Evolutionary conservation across 2,329 filamentous ascomycete genomes (phyloP).

Genomic region (Calycina herbarum): DNA sequence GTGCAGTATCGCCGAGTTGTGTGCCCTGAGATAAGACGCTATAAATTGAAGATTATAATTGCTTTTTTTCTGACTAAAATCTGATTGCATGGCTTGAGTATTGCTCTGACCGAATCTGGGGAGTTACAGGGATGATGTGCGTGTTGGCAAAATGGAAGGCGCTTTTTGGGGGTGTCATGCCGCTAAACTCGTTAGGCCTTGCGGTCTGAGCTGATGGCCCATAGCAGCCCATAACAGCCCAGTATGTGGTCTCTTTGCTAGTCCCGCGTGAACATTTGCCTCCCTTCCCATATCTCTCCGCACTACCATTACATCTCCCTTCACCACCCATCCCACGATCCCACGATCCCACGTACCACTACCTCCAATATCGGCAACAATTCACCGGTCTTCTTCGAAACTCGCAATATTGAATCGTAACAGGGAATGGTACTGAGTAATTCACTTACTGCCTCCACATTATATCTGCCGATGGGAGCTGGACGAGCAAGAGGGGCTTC

Average conservation of each 20-base stretch:
- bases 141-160: not conserved
- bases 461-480: conserved; percentile 1
- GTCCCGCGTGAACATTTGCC: not conserved
- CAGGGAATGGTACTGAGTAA: not conserved
- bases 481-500: conserved; percentile 9
- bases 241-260: not conserved
- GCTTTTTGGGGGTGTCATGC: conserved; percentile 2
- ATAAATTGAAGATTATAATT: not conserved
- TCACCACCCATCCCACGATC: no score
- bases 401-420: not conserved
- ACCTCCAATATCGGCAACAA: no score
- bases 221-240: not conserved
- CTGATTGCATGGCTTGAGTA: conserved; percentile 8
- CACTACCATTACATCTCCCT: not conserved
- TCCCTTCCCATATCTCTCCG: conserved; percentile 1
- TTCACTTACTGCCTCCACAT: not conserved
- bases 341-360: no score
- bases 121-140: not conserved
- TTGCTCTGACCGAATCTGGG: not conserved
- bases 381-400: no score
- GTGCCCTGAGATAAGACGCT: not conserved
- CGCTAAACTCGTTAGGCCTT: not conserved
- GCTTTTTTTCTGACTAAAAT: not conserved
- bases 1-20: not conserved
- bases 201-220: conserved; percentile 2